Percentiles rank a stretch among this genome's conserved stretches.
Conservation (phyloP, 352 stramenopile genomes). For the Globisporangium mamillatum region DNA sequence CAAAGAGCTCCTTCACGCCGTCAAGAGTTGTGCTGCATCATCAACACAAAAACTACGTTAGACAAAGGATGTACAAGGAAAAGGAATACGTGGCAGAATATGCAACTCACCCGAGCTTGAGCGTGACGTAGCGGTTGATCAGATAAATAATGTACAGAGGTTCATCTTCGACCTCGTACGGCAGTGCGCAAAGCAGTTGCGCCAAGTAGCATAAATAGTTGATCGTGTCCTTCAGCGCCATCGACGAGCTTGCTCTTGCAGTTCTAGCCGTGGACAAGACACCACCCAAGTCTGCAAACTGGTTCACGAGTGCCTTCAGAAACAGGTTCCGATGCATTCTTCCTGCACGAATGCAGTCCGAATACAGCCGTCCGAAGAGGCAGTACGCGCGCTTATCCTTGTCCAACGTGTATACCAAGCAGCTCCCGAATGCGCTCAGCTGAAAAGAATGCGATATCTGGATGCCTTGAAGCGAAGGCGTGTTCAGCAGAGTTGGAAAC, state of each 20-base stretch:
- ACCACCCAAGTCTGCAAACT: slow-evolving; percentile 60
- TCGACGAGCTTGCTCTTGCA: neutral
- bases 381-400: slow-evolving; percentile 74
- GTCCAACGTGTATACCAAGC: slow-evolving; percentile 48
- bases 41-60: neutral
- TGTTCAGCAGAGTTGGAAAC: slow-evolving; percentile 49
- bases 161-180: slow-evolving; percentile 81
- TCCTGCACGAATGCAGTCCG: slow-evolving; percentile 43
- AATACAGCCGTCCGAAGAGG: slow-evolving; percentile 72
- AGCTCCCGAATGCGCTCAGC: slow-evolving; percentile 45
- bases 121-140: slow-evolving; percentile 78
- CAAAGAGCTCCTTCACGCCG: slow-evolving; percentile 51
- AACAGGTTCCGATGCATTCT: slow-evolving; percentile 55
- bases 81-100: neutral
- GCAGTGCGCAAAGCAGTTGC: slow-evolving; percentile 62
- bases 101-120: slow-evolving; percentile 71
- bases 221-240: slow-evolving; percentile 23
- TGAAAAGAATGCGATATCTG: slow-evolving; percentile 67
- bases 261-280: slow-evolving; percentile 29
- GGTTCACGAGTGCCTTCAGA: slow-evolving; percentile 60
- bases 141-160: slow-evolving; percentile 86
- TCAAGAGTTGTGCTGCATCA: slow-evolving; percentile 49
- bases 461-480: slow-evolving; percentile 61
- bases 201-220: slow-evolving; percentile 79
- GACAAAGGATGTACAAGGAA: neutral